Percentiles rank a stretch among this genome's conserved stretches.
phyloP scores from a whole-genome alignment of 805 yeast species.

The Yamadazyma insecticola region DNA sequence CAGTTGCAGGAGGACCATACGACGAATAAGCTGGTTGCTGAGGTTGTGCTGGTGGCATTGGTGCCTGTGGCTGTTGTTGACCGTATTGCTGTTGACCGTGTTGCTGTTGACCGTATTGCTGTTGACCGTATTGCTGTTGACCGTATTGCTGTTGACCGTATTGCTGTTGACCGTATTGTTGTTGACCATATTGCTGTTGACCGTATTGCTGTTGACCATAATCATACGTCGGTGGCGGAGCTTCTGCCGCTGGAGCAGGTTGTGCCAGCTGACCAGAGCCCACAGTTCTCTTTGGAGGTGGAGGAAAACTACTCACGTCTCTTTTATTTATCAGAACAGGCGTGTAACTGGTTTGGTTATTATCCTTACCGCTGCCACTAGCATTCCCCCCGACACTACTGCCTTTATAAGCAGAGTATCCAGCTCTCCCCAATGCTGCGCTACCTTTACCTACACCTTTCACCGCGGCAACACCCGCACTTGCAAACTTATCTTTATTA shows the following conservation, averaged over 20 bases:
- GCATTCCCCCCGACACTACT: constrained; percentile 25
- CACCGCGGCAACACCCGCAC: constrained; percentile 45
- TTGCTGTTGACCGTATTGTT: constrained; percentile 9
- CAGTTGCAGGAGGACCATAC: no score
- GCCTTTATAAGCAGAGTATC: constrained; percentile 46
- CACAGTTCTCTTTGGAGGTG: constrained; percentile 38
- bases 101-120: constrained; percentile 9
- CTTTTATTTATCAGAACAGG: no score
- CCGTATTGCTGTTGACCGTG: constrained; percentile 1
- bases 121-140: constrained; percentile 6
- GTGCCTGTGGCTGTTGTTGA: constrained; percentile 1
- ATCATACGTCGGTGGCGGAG: constrained; percentile 3
- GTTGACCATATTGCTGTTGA: constrained; percentile 6
- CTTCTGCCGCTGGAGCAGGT: constrained; percentile 3
- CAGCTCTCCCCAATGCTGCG: constrained; percentile 46
- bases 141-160: constrained; percentile 7
- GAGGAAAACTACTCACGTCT: constrained; percentile 14
- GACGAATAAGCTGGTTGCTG: constrained; percentile 9
- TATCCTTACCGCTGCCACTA: no score
- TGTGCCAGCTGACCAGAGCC: constrained; percentile 7
- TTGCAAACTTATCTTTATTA: constrained; percentile 48
- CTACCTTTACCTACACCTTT: constrained; percentile 51
- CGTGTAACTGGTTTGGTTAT: constrained; percentile 3
- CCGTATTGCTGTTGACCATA: constrained; percentile 4
- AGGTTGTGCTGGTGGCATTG: constrained; percentile 5